Evolutionary conservation across 2,329 filamentous ascomycete genomes (phyloP), one percentile per base, ranked within the genome.

Genomic region (Penicillium rolfsii): DNA sequence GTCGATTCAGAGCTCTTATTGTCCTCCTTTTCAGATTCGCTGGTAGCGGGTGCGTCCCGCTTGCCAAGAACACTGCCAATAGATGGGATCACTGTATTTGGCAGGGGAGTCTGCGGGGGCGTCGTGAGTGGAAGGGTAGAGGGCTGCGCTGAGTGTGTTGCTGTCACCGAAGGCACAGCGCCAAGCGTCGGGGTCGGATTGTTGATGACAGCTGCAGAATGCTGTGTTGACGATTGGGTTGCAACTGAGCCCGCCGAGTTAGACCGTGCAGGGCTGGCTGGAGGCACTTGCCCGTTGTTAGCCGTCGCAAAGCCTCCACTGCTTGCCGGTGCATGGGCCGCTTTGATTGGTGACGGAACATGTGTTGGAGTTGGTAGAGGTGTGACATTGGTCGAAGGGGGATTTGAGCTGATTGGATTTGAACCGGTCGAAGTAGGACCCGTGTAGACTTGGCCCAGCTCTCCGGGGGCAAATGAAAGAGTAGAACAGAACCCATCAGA

Each of bases 401-500:
- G 71, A 12, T 77, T 77, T 70, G 79, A 69, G 52, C 72, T 69
- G 62, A 70, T 50, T 73, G 72, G 62, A 75, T 76, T 70, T 64
- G 67, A 62, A 35, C 64, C 45, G 52, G 64, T 57, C 69, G 70
- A 72, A 66, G 67, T 68, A 58, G 67, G 61, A 60, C 72, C 89
- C 8, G 87, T 88, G 74, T 96, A 96, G 5, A 87, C 79, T 65
- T 94, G 88, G 12, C 95, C 95, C 1, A 99, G 81, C 75, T 99
- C 95, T 8, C 91, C 91, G 2, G 90, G 82, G 1, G 86, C 78
- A 73, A 99, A 99, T 0, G 93, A 90, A 5, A 99, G 82, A 0
- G 91, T 90, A 0, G 95, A 99, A 76, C 95, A 99, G 80, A 98
- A 99, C 0, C 95, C 95, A 76, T 99, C 95, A 0, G 95, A 97